Evolutionary conservation across 2,329 filamentous ascomycete genomes (phyloP), one percentile per base, ranked within the genome.

Genomic region (Dactylonectria macrodidyma): DNA sequence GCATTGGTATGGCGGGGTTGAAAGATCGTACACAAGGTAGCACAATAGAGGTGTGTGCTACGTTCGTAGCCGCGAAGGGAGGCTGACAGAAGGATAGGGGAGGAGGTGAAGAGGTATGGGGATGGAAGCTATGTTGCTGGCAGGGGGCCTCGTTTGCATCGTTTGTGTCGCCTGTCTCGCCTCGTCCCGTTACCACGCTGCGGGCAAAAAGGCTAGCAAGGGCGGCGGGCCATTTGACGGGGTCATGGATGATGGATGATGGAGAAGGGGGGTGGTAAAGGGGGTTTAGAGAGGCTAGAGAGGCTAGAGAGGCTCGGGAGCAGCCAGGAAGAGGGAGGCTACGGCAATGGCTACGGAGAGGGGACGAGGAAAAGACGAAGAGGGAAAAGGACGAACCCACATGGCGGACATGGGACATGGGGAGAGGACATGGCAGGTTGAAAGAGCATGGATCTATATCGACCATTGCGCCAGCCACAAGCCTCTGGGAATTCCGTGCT

Each of bases 221-320:
- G 59, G 51, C 41, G 10, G 50, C 30, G 30, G 41, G 56, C 56
- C 26, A 22, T 58, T 41, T 9, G 41, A 62, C 38, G 59, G 51
- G 52, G 52, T 52, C 30, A 52, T 52, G 50, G 26, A 66, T 59
- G 54, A 54, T 57, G 24, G 57, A 30, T 26, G 59, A 12, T 71
- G 66, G 44, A 61, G 61, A 69, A 59, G 61, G 69, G 68, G 61
- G 62, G 66, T 65, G 36, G 59, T 61, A 22, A 58, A n/a, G 30
- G 47, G 47, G 30, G 30, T 51, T 51, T 16, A 26, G 62, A 41
- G 57, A 48, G 12, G 50, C 48, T 34, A 59, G 62, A 41, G 57
- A 48, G 12, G 50, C 48, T 34, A 59, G 19, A 59, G 57, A 58
- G 51, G 65, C 52, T 46, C 14, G 38, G 38, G 38, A 60, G 47